Evolutionary conservation across 2,329 filamentous ascomycete genomes (phyloP).

Genomic region (Fusarium nurragi): DNA sequence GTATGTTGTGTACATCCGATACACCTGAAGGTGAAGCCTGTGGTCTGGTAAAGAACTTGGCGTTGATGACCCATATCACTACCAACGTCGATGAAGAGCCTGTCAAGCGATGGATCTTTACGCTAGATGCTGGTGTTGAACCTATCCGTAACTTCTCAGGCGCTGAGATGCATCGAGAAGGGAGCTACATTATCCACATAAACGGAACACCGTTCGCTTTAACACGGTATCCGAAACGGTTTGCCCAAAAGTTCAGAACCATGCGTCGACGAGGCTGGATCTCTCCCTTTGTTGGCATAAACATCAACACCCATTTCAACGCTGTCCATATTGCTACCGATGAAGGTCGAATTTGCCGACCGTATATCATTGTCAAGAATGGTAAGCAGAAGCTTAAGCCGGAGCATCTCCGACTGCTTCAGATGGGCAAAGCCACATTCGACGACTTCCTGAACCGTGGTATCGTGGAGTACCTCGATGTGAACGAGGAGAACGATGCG

Average conservation of each 20-base stretch:
- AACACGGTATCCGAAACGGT: constrained; percentile 85
- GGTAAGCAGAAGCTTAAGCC: constrained; percentile 81
- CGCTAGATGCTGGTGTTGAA: constrained; percentile 84
- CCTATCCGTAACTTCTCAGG: constrained; percentile 77
- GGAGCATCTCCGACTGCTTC: constrained; percentile 81
- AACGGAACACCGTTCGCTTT: constrained; percentile 95
- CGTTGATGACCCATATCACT: constrained; percentile 98
- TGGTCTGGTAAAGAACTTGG: constrained; percentile 96
- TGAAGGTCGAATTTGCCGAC: constrained; percentile 94
- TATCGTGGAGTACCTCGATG: constrained; percentile 94
- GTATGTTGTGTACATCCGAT: constrained; percentile 97
- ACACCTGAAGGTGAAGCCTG: constrained; percentile 99
- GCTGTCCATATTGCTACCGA: constrained; percentile 96
- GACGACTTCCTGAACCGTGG: constrained; percentile 93
- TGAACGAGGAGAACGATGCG: constrained; percentile 98
- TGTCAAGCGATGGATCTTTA: constrained; percentile 85
- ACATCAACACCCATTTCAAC: constrained; percentile 91
- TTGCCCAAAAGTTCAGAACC: constrained; percentile 84
- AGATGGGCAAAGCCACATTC: constrained; percentile 86
- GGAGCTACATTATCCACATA: constrained; percentile 89
- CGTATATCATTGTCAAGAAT: constrained; percentile 94
- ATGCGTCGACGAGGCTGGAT: constrained; percentile 90
- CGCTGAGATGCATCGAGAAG: constrained; percentile 84
- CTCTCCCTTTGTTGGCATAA: constrained; percentile 95
- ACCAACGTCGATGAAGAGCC: constrained; percentile 95